phyloP scores from a whole-genome alignment of 2,329 filamentous ascomycete genomes.

The Westerdykella ornata region DNA sequence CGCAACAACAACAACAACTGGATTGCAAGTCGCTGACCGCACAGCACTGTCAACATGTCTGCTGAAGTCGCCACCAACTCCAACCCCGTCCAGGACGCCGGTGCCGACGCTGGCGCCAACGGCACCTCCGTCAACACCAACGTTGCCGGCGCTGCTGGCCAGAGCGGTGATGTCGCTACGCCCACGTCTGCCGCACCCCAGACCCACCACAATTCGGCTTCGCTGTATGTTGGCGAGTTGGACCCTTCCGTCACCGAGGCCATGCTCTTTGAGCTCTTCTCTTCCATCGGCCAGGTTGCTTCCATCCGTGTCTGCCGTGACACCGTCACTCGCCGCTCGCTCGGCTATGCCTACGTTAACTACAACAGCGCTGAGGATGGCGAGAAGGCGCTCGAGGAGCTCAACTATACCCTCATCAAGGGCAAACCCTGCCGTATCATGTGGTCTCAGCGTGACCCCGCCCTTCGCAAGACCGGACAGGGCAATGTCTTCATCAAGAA shows the following conservation, averaged over 20 bases:
- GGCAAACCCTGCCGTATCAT: slow-evolving; percentile 98
- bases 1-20: slow-evolving; percentile 3
- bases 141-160: slow-evolving; percentile 53
- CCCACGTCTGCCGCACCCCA: slow-evolving; percentile 63
- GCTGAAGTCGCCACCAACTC: slow-evolving; percentile 42
- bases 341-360: slow-evolving; percentile 99
- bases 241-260: slow-evolving; percentile 97
- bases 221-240: slow-evolving; percentile 97
- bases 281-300: slow-evolving; percentile 95
- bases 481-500: slow-evolving; percentile 99
- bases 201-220: slow-evolving; percentile 88
- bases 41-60: slow-evolving; percentile 33
- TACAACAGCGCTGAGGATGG: slow-evolving; percentile 97
- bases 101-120: slow-evolving; percentile 61
- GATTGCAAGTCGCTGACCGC: slow-evolving; percentile 16
- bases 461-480: slow-evolving; percentile 97
- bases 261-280: slow-evolving; percentile 99
- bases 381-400: slow-evolving; percentile 96
- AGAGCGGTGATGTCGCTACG: slow-evolving; percentile 60
- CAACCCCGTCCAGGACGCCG: slow-evolving; percentile 60
- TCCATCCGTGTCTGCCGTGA: slow-evolving; percentile 99
- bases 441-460: slow-evolving; percentile 99
- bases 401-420: slow-evolving; percentile 99
- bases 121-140: slow-evolving; percentile 64
- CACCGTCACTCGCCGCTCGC: slow-evolving; percentile 94